Base-by-base conservation (phyloP, 2,329 filamentous ascomycete genomes). In the Cladorrhinum sp. region DNA sequence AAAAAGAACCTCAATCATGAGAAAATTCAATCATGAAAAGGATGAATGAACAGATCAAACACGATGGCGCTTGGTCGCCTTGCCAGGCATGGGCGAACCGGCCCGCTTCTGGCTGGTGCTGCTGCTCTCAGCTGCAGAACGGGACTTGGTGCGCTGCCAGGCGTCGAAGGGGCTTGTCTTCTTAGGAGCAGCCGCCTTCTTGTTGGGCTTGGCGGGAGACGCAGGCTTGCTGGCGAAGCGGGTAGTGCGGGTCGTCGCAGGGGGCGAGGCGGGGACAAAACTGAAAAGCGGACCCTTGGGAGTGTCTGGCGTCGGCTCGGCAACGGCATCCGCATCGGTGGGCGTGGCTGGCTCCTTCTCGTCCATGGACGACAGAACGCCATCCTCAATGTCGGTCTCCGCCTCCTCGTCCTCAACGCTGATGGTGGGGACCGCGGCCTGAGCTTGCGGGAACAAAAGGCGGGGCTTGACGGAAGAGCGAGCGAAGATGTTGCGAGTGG, bases 401-500 rank as follows among this genome's bases (percentile, higher is more conserved):
- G 82, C 82, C 69, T 90, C 86, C 57, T 86, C 85, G 57, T 86
- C 81, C 55, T 86, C 81, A 1, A 79, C 73, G 4, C 72, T 70
- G 1, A 69, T 69, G 51, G 71, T 70, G 12, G 52, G 52, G 26
- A 49, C 54, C 60, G 76, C 74, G 64, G 77, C 77, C 66, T 80
- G 80, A 63, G 77, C 77, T 46, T 76, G 74, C 3, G 86, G 84
- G 75, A 91, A 93, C 7, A 93, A 81, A 8, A 91, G 82, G 33
- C 88, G 85, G 14, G 89, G 89, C 74, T 89, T 88, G 71, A 92
- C 80, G 1, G 83, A 79, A n/a, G 87, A 86, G 61, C 88, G 86
- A 23, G 87, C 89, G 57, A 89, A 74, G 21, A 80, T 84, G 28
- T 72, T 71, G 61, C 71, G 65, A 62, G 70, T 28, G 75, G 73